Evolutionary conservation across 2,329 filamentous ascomycete genomes (phyloP).

Genomic region (Epichloe uncinata): DNA sequence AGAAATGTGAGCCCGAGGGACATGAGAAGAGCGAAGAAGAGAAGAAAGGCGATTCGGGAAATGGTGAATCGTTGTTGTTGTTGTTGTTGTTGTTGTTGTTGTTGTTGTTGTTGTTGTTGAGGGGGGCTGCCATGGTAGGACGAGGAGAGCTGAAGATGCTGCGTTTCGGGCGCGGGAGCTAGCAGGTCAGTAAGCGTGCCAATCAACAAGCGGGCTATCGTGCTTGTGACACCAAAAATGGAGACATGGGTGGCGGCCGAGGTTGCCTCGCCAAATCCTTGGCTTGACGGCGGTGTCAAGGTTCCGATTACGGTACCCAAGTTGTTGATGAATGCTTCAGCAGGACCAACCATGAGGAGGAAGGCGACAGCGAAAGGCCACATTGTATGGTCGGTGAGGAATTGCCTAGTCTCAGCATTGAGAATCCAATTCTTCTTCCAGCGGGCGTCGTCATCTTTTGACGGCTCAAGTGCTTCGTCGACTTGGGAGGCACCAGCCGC

Average conservation of each 20-base stretch:
- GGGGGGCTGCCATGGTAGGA: constrained; percentile 11
- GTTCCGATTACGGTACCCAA: constrained; percentile 87
- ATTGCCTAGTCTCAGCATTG: constrained; percentile 78
- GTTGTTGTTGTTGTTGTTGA: not conserved
- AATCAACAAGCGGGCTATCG: constrained; percentile 76
- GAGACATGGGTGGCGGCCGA: constrained; percentile 81
- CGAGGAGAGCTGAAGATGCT: constrained; percentile 34
- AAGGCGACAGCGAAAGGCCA: constrained; percentile 88
- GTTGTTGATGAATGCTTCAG: constrained; percentile 98
- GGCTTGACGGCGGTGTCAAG: constrained; percentile 47
- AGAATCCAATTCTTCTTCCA: constrained; percentile 81
- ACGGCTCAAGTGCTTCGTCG: constrained; percentile 24
- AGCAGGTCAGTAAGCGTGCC: constrained; percentile 81
- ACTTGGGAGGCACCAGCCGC: constrained; percentile 37
- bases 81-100: no score
- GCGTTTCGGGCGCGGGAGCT: constrained; percentile 52
- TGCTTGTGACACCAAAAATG: constrained; percentile 82
- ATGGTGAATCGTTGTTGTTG: constrained; percentile 34
- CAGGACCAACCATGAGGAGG: constrained; percentile 83
- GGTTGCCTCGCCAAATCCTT: constrained; percentile 30
- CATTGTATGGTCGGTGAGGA: constrained; percentile 83
- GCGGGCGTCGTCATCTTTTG: constrained; percentile 34
- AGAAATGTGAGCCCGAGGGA: constrained; percentile 66
- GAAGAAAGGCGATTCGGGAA: constrained; percentile 68
- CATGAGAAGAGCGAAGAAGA: constrained; percentile 60